Base-by-base conservation (phyloP, 2,329 filamentous ascomycete genomes). In the Fusarium sp. region DNA sequence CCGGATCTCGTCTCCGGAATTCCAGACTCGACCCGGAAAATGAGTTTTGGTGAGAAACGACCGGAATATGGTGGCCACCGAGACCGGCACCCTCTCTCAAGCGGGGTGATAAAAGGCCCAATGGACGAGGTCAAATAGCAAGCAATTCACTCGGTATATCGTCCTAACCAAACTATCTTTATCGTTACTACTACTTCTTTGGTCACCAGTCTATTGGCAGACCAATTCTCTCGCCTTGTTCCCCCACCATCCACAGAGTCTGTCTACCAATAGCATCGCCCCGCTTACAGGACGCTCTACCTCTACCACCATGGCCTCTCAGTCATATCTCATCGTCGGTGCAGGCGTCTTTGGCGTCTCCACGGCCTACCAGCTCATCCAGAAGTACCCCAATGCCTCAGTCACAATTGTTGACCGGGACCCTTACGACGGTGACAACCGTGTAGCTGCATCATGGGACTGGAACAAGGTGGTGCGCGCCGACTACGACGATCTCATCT, bases 361-460 rank as follows among this genome's bases (percentile, higher is more conserved):
- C 22, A 91, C 89, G 0, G 90, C 90, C n/a, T 87, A 89, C 62
- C 85, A 91, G 63, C 83, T 91, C 42, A 85, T 86, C 61, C 80
- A 81, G 56, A 81, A 80, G 58, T 83, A 86, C 70, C 82, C 85
- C 18, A 73, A 82, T 34, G 84, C 85, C 1, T 79, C 78, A 3
- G 81, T 91, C 54, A 88, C 84, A 2, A 77, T 91, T 3, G 79
- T 91, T 26, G 89, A 91, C 78, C 84, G 87, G 15, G 81, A 86
- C 60, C 80, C 83, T 4, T 83, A 79, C 45, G 84, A 87, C 24
- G 84, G 85, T 2, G 79, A 81, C 0, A 78, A 74, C 53, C 80
- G 81, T 5, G 80, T 84, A 24, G 90, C 89, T 33, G 91, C 91
- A 1, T 92, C 91, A 0, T 91, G 88, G 82, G 91, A 93, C 79